A percentile compares a stretch with the other conserved stretches of the same genome.
Evolutionary conservation across 306 rosid genomes (phyloP).

Genomic region (Fragaria nilgerrensis): DNA sequence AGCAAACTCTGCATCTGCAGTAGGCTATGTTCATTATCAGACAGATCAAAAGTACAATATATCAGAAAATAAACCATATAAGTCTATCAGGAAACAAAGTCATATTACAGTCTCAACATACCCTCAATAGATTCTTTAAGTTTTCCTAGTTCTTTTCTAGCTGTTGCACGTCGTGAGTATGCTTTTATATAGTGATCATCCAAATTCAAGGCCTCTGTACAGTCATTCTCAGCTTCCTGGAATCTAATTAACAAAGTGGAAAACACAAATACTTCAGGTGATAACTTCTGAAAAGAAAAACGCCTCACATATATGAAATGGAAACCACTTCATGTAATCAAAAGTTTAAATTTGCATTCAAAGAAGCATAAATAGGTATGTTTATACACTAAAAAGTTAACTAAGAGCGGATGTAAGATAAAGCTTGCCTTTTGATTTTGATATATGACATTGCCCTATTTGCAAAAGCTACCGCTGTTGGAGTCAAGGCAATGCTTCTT

Average conservation of each 20-base stretch:
- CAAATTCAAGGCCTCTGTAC: conserved; percentile 89
- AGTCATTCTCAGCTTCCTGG: conserved; percentile 88
- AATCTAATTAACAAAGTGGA: conserved; percentile 46
- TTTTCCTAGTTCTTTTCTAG: conserved; percentile 89
- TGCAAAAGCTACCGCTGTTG: conserved; percentile 93
- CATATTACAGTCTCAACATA: conserved; percentile 29
- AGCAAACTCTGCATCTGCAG: conserved; percentile 91
- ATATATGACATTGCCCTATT: conserved; percentile 94
- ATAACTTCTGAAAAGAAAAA: neutral
- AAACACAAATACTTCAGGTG: neutral
- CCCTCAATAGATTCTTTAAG: conserved; percentile 80
- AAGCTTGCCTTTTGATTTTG: conserved; percentile 70
- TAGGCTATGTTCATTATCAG: conserved; percentile 39
- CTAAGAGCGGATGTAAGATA: neutral
- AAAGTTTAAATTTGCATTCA: conserved; percentile 4
- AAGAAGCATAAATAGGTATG: neutral
- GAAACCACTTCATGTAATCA: conserved; percentile 8
- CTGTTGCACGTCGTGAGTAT: conserved; percentile 84
- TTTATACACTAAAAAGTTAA: neutral
- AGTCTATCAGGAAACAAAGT: conserved; percentile 17
- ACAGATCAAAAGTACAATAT: conserved; percentile 28
- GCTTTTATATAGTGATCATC: conserved; percentile 97
- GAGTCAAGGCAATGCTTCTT: conserved; percentile 85
- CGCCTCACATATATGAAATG: neutral
- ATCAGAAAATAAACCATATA: conserved; percentile 5